Conservation (phyloP, 169 alveolate species). For the Plasmodium reichenowi region DNA sequence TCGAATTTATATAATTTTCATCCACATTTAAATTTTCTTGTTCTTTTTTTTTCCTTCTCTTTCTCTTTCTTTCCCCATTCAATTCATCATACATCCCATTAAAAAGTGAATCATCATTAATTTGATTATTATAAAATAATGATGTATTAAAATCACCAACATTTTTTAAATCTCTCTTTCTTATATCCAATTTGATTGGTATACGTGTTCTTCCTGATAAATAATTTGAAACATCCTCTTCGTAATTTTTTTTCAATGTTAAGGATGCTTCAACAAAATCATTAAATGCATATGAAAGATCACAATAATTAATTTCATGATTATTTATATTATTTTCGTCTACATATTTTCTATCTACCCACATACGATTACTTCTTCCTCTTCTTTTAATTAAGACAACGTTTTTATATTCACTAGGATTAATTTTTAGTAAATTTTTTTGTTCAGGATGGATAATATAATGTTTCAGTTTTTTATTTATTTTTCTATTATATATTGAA, state of each 20-base stretch:
- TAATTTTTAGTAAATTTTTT: slow-evolving; percentile 16
- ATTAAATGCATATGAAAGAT: slow-evolving; percentile 35
- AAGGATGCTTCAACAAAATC: slow-evolving; percentile 42
- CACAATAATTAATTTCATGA: slow-evolving; percentile 38
- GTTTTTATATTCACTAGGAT: slow-evolving; percentile 39
- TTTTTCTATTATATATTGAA: slow-evolving; percentile 39
- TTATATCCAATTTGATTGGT: slow-evolving; percentile 37
- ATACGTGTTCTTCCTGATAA: slow-evolving; percentile 28
- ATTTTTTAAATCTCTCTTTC: slow-evolving; percentile 41
- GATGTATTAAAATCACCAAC: not conserved
- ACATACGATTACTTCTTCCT: slow-evolving; percentile 65
- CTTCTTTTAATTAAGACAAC: slow-evolving; percentile 62
- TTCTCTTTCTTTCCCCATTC: slow-evolving; percentile 26
- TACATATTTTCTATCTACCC: slow-evolving; percentile 66
- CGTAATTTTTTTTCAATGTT: slow-evolving; percentile 45
- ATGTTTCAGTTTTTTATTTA: slow-evolving; percentile 32
- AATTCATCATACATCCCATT: slow-evolving; percentile 25
- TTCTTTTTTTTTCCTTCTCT: slow-evolving; percentile 25
- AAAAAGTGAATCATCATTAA: not conserved
- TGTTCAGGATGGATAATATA: slow-evolving; percentile 16
- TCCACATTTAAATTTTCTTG: not conserved
- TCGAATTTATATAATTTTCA: too few relatives aligned
- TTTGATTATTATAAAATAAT: slow-evolving; percentile 28
- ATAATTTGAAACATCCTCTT: slow-evolving; percentile 28
- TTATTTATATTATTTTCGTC: slow-evolving; percentile 17